Conservation (phyloP, 331 rosid species). For the Cydonia oblonga region DNA sequence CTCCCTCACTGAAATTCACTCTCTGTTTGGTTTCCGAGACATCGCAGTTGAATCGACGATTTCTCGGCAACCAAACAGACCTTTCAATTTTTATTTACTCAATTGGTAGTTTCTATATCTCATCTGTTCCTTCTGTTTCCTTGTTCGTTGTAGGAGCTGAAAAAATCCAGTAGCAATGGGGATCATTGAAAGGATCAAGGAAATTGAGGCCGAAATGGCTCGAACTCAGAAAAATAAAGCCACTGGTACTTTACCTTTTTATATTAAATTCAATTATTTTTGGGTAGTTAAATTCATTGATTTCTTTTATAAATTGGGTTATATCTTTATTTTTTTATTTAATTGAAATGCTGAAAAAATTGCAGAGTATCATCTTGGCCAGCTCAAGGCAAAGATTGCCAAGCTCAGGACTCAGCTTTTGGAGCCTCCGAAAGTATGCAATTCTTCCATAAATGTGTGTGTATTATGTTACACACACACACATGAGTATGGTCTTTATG, state of each 20-base stretch:
- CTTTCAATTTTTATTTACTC: not conserved
- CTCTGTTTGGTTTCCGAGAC: not conserved
- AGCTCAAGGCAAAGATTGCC: conserved; percentile 99
- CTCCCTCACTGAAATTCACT: not conserved
- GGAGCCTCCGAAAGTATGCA: conserved; percentile 90
- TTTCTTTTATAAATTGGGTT: not conserved
- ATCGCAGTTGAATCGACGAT: not conserved
- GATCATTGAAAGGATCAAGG: conserved; percentile 86
- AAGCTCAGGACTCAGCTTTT: conserved; percentile 85
- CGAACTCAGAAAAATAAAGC: conserved; percentile 99
- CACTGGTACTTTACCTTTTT: conserved; percentile 36
- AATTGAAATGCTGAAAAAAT: conserved; percentile 4
- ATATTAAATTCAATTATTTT: not conserved
- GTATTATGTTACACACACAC: no score
- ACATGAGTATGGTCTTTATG: no score
- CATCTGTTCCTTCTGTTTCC: not conserved
- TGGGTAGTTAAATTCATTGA: not conserved
- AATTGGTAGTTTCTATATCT: not conserved
- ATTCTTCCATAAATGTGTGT: no score
- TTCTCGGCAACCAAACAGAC: not conserved
- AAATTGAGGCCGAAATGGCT: conserved; percentile 99
- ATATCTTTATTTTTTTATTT: not conserved
- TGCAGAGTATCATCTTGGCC: conserved; percentile 98
- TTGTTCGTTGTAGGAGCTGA: conserved; percentile 20
- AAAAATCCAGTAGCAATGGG: conserved; percentile 47